Evolutionary conservation across 345 rosid species (phyloP).

Genomic region (Ailanthus altissimus): DNA sequence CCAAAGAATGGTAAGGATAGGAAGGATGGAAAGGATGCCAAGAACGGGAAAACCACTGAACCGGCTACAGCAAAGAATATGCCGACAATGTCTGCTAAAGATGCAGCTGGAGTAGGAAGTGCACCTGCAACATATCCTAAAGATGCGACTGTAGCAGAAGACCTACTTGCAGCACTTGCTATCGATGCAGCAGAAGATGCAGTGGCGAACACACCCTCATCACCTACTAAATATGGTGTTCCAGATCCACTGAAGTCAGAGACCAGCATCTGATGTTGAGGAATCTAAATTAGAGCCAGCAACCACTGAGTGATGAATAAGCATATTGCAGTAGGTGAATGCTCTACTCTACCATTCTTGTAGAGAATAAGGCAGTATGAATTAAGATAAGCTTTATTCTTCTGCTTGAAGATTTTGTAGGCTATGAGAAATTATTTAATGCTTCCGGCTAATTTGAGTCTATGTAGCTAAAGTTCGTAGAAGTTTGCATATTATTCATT

Average conservation of each 20-base stretch:
- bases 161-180: constrained; percentile 36
- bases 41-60: constrained; percentile 24
- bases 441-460: background rate
- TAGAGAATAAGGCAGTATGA: constrained; percentile 34
- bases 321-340: background rate
- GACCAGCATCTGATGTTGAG: constrained; percentile 37
- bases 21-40: constrained; percentile 39
- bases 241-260: constrained; percentile 39
- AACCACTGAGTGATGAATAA: constrained; percentile 25
- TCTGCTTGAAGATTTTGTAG: constrained; percentile 22
- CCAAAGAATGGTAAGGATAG: constrained; percentile 38
- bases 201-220: constrained; percentile 29
- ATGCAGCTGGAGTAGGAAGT: constrained; percentile 22
- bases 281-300: constrained; percentile 31
- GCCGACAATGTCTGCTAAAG: constrained; percentile 43
- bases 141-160: constrained; percentile 28
- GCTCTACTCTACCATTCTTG: constrained; percentile 9
- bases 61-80: constrained; percentile 31
- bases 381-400: constrained; percentile 19
- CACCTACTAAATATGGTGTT: constrained; percentile 43
- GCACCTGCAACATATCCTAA: constrained; percentile 41
- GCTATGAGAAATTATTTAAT: background rate
- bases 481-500: background rate
- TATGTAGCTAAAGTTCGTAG: background rate
- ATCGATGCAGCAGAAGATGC: constrained; percentile 28